phyloP scores from a whole-genome alignment of 306 rosid species.

The Acacia confusa region DNA sequence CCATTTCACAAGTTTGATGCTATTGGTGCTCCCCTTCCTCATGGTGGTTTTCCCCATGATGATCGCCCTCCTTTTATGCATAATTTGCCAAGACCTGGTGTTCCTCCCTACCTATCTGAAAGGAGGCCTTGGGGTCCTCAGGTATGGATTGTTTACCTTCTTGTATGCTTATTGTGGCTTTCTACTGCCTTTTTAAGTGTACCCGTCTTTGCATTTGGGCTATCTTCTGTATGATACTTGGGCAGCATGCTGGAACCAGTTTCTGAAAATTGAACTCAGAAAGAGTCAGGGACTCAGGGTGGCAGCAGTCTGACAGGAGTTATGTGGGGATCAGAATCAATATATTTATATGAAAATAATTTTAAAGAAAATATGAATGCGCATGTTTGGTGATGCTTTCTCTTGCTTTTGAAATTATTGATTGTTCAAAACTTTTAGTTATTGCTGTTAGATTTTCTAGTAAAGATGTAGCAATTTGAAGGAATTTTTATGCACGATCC shows the following conservation, averaged over 20 bases:
- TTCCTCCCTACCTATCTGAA: constrained; percentile 60
- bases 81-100: constrained; percentile 57
- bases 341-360: constrained; percentile 7
- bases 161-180: constrained; percentile 8
- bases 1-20: constrained; percentile 62
- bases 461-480: neutral
- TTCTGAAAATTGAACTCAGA: constrained; percentile 18
- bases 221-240: constrained; percentile 4
- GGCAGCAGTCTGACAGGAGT: neutral
- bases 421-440: neutral
- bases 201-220: constrained; percentile 10
- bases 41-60: constrained; percentile 63
- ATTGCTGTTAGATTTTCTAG: neutral
- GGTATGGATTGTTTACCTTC: constrained; percentile 50
- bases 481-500: neutral
- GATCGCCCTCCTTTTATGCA: constrained; percentile 71
- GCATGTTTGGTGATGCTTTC: constrained; percentile 10
- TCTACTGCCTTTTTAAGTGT: constrained; percentile 24
- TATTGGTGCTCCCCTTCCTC: constrained; percentile 52
- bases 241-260: constrained; percentile 21
- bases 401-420: neutral
- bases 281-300: constrained; percentile 12
- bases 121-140: constrained; percentile 91
- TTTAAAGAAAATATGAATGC: neutral
- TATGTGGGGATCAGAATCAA: constrained; percentile 22